Evolutionary conservation across 768 basidiomycete genomes (phyloP).

Genomic region (Boletus subcaerulescens): DNA sequence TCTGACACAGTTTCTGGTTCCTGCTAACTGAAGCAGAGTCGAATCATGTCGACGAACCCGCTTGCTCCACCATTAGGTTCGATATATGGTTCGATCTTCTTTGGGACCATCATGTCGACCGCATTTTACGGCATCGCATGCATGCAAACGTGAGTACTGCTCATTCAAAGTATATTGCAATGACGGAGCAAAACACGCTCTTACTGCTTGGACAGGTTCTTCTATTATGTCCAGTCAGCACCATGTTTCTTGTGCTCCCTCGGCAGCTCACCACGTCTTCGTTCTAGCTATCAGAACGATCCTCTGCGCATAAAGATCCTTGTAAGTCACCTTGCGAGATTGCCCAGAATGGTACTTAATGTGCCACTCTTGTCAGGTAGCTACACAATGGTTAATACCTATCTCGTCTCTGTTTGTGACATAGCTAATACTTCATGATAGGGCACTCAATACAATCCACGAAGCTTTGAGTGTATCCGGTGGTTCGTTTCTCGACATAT

Average conservation of each 20-base stretch:
- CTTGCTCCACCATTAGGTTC: neutral
- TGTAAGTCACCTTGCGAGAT: neutral
- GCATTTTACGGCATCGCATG: slow-evolving; percentile 2
- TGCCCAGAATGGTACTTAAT: neutral
- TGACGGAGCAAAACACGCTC: neutral
- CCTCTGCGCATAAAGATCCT: neutral
- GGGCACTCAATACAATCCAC: slow-evolving; percentile 4
- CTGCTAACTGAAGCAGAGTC: neutral
- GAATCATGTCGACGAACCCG: neutral
- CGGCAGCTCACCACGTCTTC: neutral
- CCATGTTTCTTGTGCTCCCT: neutral
- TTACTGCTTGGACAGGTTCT: neutral
- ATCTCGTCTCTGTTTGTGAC: neutral
- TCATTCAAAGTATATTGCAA: neutral
- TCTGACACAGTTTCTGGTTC: neutral
- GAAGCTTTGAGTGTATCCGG: slow-evolving; percentile 3
- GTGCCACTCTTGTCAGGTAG: neutral
- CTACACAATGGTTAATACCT: neutral
- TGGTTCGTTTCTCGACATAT: slow-evolving; percentile 3
- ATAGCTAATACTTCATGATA: neutral
- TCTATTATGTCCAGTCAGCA: too few relatives aligned
- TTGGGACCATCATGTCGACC: neutral
- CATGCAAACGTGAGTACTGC: slow-evolving; percentile 7
- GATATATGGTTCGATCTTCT: neutral
- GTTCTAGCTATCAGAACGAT: neutral